These are phyloP conservation scores for Kurtzmaniella fragi DNA, from an alignment of 805 yeast genomes.

Conservation along the genomic window DNA sequence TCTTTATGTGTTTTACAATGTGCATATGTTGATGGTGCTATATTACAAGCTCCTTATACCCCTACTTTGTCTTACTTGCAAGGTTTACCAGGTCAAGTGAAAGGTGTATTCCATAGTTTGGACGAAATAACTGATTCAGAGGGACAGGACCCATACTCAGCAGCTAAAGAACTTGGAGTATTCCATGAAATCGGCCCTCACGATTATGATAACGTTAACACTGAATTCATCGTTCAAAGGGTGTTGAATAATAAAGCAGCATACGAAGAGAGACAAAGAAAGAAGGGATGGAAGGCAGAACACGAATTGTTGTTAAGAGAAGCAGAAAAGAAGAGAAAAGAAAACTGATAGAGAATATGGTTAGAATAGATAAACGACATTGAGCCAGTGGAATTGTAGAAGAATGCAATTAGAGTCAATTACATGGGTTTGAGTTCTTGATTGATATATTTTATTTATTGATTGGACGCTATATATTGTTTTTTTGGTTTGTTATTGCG, in stretches of 20 bases:
- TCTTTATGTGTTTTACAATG: conserved; percentile 86
- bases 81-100: conserved; percentile 33
- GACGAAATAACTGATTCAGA: conserved; percentile 27
- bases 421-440: no score
- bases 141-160: conserved; percentile 30
- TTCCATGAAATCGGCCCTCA: conserved; percentile 46
- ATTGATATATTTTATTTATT: no score
- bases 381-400: not conserved
- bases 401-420: not conserved
- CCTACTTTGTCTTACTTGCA: conserved; percentile 40
- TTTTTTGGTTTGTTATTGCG: no score
- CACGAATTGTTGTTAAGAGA: conserved; percentile 25
- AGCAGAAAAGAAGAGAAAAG: conserved; percentile 10
- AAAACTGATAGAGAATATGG: not conserved
- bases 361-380: not conserved
- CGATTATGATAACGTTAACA: conserved; percentile 58
- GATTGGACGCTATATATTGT: no score
- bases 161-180: conserved; percentile 25
- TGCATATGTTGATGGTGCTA: conserved; percentile 71
- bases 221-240: conserved; percentile 68
- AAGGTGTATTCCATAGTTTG: conserved; percentile 55
- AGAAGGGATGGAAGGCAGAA: conserved; percentile 78
- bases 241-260: conserved; percentile 62
- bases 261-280: conserved; percentile 81
- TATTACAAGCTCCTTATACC: conserved; percentile 62